Base-by-base conservation (phyloP, 2,329 filamentous ascomycete species). In the Torrubiella hemipterigena region DNA sequence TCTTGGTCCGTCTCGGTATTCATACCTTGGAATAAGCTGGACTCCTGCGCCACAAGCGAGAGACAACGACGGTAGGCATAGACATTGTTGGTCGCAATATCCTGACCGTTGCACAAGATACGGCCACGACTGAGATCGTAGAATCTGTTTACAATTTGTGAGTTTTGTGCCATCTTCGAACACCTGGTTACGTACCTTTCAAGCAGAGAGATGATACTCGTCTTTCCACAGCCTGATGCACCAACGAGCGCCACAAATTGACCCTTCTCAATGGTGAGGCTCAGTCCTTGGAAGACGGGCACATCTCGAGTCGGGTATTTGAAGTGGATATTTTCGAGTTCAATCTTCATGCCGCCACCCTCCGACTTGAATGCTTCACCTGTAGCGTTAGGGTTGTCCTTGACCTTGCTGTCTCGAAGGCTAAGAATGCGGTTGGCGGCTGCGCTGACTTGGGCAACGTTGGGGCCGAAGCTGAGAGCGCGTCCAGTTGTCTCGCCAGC, bases 1-100 rank as follows among this genome's bases (percentile, higher is more conserved):
- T n/a, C n/a, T n/a, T n/a, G n/a, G n/a, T n/a, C n/a, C n/a, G n/a
- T n/a, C n/a, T n/a, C n/a, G n/a, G n/a, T n/a, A n/a, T n/a, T n/a
- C n/a, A n/a, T n/a, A n/a, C n/a, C 76, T 49, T 77, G 73, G 45
- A 82, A 85, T 0, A 87, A 63, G 0, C 74, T 77, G 7, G 81
- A 68, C 48, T 87, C 81, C 51, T 87, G 81, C 4, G 78, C 73
- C 1, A 87, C 81, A 0, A 87, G 65, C 2, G 78, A 77, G 10
- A 86, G 61, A 20, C 71, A 56, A 34, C 65, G 63, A 24, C 81
- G 70, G 48, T 84, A 84, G 13, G 65, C 55, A 37, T 64, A 64
- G 0, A 79, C 62, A 33, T 77, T 69, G 32, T 83, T 49, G 2
- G 61, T 48, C 2, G 58, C 50, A 26, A 86, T 72, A 42, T 78